phyloP scores from a whole-genome alignment of 768 basidiomycete species.

The Agaricus bisporus region DNA sequence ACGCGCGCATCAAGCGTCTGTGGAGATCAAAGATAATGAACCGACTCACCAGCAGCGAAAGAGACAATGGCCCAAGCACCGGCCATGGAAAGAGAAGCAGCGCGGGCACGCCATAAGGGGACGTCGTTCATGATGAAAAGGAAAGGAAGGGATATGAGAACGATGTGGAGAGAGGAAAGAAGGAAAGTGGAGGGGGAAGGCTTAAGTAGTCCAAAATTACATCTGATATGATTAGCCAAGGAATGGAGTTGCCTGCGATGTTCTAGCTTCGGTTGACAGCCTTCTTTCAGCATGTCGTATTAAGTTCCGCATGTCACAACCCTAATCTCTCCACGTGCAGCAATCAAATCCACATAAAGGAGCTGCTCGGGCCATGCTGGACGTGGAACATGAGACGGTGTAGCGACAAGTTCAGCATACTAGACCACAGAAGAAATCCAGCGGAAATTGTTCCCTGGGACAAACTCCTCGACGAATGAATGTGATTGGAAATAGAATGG shows the following conservation, averaged over 20 bases:
- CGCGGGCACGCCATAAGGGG: slow-evolving; percentile 18
- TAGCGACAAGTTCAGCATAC: no score
- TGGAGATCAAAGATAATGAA: neutral
- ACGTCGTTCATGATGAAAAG: slow-evolving; percentile 1
- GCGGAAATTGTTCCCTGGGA: no score
- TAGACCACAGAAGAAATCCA: no score
- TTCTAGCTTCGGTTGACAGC: neutral
- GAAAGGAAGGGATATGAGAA: neutral
- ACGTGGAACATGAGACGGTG: no score
- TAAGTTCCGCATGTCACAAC: slow-evolving; percentile 1
- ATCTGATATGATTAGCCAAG: neutral
- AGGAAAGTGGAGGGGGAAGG: neutral
- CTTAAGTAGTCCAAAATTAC: neutral
- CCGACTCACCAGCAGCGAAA: slow-evolving; percentile 15
- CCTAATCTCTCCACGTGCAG: neutral
- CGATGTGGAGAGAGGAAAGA: neutral
- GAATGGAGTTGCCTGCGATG: neutral
- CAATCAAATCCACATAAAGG: neutral
- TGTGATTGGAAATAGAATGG: no score
- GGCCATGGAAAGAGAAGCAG: slow-evolving; percentile 22
- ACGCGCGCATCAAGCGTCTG: neutral
- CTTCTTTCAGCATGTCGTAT: neutral
- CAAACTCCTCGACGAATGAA: no score
- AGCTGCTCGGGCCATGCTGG: no score
- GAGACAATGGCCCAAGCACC: slow-evolving; percentile 23